Evolutionary conservation across 2,329 filamentous ascomycete genomes (phyloP).

Genomic region (Didymosphaeria variabile): DNA sequence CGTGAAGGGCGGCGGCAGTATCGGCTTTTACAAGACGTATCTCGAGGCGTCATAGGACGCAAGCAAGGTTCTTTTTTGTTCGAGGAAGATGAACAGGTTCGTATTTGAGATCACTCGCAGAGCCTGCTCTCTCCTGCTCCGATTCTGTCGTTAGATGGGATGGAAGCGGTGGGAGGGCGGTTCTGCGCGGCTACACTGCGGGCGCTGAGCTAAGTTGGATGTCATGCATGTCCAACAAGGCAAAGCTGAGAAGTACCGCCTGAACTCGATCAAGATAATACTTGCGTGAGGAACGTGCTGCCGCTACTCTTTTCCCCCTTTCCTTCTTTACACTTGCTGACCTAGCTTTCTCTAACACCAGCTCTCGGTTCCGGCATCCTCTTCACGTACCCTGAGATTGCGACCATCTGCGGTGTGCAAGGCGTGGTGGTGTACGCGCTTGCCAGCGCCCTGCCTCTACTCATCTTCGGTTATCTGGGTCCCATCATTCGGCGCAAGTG

Average conservation of each 20-base stretch:
- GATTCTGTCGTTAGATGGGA: not conserved
- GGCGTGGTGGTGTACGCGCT: slow-evolving; percentile 80
- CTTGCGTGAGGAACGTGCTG: slow-evolving; percentile 98
- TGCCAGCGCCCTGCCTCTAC: slow-evolving; percentile 74
- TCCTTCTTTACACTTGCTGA: slow-evolving; percentile 41
- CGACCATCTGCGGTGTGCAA: slow-evolving; percentile 80
- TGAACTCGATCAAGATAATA: slow-evolving; percentile 99
- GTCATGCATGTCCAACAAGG: slow-evolving; percentile 37
- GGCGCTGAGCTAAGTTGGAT: slow-evolving; percentile 69
- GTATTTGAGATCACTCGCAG: slow-evolving; percentile 52
- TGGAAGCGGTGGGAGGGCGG: slow-evolving; percentile 23
- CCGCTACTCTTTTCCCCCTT: slow-evolving; percentile 71
- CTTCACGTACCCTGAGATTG: slow-evolving; percentile 83
- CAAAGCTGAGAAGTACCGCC: slow-evolving; percentile 95
- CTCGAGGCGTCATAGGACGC: slow-evolving; percentile 22
- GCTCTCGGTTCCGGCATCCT: slow-evolving; percentile 85
- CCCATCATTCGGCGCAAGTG: slow-evolving; percentile 82
- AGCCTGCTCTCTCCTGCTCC: slow-evolving; percentile 21
- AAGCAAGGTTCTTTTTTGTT: slow-evolving; percentile 20
- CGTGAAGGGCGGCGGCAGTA: slow-evolving; percentile 68
- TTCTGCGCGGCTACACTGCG: slow-evolving; percentile 76
- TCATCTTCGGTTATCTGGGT: slow-evolving; percentile 77
- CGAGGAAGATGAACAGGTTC: slow-evolving; percentile 44
- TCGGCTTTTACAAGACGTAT: slow-evolving; percentile 54
- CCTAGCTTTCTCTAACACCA: slow-evolving; percentile 54